Conservation (phyloP, 1,284 basidiomycete species). For the Melampsora larici-populina region DNA sequence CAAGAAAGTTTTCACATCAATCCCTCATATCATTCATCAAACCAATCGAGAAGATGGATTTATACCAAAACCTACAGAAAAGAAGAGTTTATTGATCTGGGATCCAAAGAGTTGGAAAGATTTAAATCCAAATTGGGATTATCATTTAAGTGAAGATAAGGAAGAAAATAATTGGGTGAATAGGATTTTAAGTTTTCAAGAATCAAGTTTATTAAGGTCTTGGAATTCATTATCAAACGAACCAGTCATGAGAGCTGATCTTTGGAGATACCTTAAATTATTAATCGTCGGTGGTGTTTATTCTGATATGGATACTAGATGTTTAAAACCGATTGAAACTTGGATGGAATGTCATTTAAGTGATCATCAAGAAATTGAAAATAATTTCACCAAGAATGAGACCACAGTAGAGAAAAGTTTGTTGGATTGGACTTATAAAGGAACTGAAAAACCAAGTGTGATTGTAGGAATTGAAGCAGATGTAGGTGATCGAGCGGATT, state of each 20-base stretch:
- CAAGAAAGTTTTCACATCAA: not conserved
- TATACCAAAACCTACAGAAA: too few species aligned
- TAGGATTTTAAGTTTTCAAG: not conserved
- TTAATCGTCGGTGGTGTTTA: constrained; percentile 56
- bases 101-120: not conserved
- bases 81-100: not conserved
- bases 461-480: constrained; percentile 56
- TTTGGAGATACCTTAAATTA: constrained; percentile 55
- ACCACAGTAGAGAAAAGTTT: not conserved
- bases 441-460: constrained; percentile 52
- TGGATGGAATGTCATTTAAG: constrained; percentile 52
- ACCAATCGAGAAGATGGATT: too few species aligned
- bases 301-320: constrained; percentile 54
- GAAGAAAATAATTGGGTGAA: not conserved
- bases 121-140: not conserved
- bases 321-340: constrained; percentile 51
- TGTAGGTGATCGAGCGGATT: constrained; percentile 54
- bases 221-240: not conserved
- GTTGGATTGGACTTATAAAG: constrained; percentile 44
- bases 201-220: not conserved
- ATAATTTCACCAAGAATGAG: not conserved
- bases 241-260: constrained; percentile 54
- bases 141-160: not conserved
- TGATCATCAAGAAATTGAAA: constrained; percentile 47
- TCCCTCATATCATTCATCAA: not conserved